Percentiles rank a stretch among this genome's conserved stretches.
These are phyloP conservation scores for Yamadazyma buinensis DNA, from an alignment of 1,139 yeast species.

Conservation along the genomic window DNA sequence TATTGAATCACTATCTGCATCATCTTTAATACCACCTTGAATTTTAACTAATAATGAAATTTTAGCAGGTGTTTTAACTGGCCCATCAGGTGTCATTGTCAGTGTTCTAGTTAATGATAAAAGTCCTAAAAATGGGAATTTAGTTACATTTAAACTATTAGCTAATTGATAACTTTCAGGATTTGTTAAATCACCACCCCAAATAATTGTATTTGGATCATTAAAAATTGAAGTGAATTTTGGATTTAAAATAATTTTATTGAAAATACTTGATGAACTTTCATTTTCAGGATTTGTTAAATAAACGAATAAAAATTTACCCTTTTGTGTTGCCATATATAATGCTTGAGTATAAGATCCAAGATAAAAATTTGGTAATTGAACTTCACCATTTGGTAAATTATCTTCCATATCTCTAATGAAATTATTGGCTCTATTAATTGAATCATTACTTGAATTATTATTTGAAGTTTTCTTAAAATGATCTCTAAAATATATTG, in stretches of 20 bases:
- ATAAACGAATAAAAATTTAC: constrained; percentile 69
- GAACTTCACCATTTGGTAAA: constrained; percentile 11
- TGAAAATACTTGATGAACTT: constrained; percentile 50
- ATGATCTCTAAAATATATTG: constrained; percentile 27
- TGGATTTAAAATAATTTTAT: constrained; percentile 53
- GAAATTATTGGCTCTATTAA: constrained; percentile 32
- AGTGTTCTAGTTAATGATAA: constrained; percentile 54
- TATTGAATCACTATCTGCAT: constrained; percentile 15
- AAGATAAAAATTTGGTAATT: constrained; percentile 51
- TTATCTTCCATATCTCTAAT: constrained; percentile 35
- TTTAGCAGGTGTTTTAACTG: constrained; percentile 47
- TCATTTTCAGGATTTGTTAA: constrained; percentile 75
- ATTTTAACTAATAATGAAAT: constrained; percentile 62
- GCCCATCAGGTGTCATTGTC: constrained; percentile 59
- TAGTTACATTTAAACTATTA: constrained; percentile 66
- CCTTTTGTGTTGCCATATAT: constrained; percentile 60
- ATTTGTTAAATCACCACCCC: constrained; percentile 86
- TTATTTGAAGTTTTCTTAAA: constrained; percentile 5
- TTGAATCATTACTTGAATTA: constrained; percentile 22
- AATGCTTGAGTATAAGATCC: constrained; percentile 80
- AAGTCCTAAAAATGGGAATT: constrained; percentile 77
- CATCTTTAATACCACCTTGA: constrained; percentile 55
- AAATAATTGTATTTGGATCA: constrained; percentile 54
- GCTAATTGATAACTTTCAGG: constrained; percentile 87
- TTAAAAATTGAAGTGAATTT: constrained; percentile 50